A percentile compares a stretch with the other conserved stretches of the same genome.
phyloP scores from a whole-genome alignment of 305 asterid genomes.

The Fraxinus dipetala region DNA sequence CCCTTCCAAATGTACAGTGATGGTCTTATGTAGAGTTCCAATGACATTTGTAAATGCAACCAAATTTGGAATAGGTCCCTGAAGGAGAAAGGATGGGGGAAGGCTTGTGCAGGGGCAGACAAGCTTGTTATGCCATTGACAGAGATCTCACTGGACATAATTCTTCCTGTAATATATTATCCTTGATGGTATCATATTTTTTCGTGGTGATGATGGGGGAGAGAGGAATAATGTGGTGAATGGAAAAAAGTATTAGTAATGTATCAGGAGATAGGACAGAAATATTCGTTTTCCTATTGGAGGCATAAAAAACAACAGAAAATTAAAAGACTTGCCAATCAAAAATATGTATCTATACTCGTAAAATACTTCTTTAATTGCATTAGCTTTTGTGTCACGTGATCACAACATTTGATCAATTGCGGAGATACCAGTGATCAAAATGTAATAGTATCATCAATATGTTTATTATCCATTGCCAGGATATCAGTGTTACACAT shows the following conservation, averaged over 20 bases:
- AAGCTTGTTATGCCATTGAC: neutral
- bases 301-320: neutral
- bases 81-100: neutral
- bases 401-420: neutral
- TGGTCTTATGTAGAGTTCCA: neutral
- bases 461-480: neutral
- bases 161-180: neutral
- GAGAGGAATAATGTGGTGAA: neutral
- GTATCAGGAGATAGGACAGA: neutral
- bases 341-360: neutral
- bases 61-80: neutral
- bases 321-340: neutral
- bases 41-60: neutral
- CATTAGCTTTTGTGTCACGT: neutral
- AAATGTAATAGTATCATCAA: neutral
- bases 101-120: neutral
- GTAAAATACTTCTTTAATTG: neutral
- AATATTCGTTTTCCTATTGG: neutral
- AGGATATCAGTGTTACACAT: neutral
- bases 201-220: neutral
- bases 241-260: neutral
- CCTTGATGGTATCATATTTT: neutral
- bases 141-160: neutral
- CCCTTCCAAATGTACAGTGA: neutral
- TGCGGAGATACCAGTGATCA: neutral